A percentile compares a stretch with the other conserved stretches of the same genome.
These are phyloP conservation scores for Phytopythium boreale DNA, from an alignment of 352 stramenopile genomes.

Conservation along the genomic window DNA sequence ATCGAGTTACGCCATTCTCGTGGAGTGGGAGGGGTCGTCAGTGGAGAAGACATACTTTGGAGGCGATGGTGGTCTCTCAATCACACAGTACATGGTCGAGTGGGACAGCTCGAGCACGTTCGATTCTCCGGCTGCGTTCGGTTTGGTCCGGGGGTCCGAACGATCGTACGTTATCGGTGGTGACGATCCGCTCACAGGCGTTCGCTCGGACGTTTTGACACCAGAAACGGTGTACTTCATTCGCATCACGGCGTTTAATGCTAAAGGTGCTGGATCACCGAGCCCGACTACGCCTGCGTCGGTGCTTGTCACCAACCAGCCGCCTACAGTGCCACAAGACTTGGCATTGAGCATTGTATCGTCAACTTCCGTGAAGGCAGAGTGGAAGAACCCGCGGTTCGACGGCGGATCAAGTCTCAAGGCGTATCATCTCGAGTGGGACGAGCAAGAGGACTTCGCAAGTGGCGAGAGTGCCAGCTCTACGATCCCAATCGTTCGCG, in stretches of 20 bases:
- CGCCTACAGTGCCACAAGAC: slow-evolving; percentile 55
- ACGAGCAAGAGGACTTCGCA: slow-evolving; percentile 72
- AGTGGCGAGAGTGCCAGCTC: slow-evolving; percentile 69
- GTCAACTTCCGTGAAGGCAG: slow-evolving; percentile 71
- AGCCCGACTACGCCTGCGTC: slow-evolving; percentile 35
- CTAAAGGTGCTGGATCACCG: slow-evolving; percentile 56
- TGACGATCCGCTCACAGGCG: slow-evolving; percentile 91
- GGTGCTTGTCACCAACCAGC: slow-evolving; percentile 55
- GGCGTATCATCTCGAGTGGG: slow-evolving; percentile 75
- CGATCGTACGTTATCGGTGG: slow-evolving; percentile 90
- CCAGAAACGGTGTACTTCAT: slow-evolving; percentile 76
- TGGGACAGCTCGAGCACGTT: slow-evolving; percentile 91
- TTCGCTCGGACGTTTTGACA: slow-evolving; percentile 78
- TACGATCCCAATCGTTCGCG: slow-evolving; percentile 85
- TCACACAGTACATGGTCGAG: slow-evolving; percentile 96
- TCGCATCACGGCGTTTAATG: slow-evolving; percentile 77
- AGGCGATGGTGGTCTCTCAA: slow-evolving; percentile 88
- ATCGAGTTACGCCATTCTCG: slow-evolving; percentile 89
- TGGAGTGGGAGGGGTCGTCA: slow-evolving; percentile 89
- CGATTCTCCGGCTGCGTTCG: slow-evolving; percentile 82
- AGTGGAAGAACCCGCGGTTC: slow-evolving; percentile 88
- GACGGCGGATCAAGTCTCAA: slow-evolving; percentile 89
- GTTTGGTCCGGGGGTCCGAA: slow-evolving; percentile 40
- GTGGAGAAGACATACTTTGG: slow-evolving; percentile 84
- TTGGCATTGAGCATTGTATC: slow-evolving; percentile 47